Evolutionary conservation across 805 yeast genomes (phyloP).

Genomic region (Ogataea paradorogensis): DNA sequence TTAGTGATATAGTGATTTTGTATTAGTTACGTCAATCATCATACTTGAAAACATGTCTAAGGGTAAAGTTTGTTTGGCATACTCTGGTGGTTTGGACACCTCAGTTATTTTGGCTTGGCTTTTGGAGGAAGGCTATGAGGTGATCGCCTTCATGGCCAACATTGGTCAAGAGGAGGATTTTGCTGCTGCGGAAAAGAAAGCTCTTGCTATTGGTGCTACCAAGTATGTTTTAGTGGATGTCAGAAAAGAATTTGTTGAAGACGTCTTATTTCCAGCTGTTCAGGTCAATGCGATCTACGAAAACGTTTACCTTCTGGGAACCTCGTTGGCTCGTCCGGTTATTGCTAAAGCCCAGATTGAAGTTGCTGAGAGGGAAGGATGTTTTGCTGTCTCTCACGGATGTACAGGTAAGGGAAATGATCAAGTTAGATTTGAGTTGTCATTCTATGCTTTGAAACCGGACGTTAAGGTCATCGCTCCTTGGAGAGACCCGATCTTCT

Average conservation of each 20-base stretch:
- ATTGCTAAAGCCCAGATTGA: conserved; percentile 97
- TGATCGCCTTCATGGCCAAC: conserved; percentile 96
- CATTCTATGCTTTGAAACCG: conserved; percentile 97
- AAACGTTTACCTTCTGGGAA: conserved; percentile 94
- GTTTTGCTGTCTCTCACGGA: conserved; percentile 98
- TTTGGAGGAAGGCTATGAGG: conserved; percentile 96
- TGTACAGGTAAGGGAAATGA: conserved; percentile 99
- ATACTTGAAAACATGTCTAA: conserved; percentile 63
- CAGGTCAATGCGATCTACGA: conserved; percentile 98
- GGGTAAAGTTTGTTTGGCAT: conserved; percentile 98
- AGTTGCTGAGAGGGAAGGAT: conserved; percentile 95
- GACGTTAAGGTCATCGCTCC: conserved; percentile 97
- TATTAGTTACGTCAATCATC: background rate
- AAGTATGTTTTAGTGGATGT: conserved; percentile 93
- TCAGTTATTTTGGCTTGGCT: conserved; percentile 98
- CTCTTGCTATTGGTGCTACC: conserved; percentile 94
- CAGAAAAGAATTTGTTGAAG: conserved; percentile 90
- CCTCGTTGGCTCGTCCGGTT: conserved; percentile 98
- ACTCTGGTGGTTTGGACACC: conserved; percentile 99
- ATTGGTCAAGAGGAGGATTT: conserved; percentile 99
- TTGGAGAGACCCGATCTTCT: conserved; percentile 97
- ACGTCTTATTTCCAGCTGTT: conserved; percentile 92
- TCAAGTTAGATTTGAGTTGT: conserved; percentile 96
- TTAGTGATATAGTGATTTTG: background rate
- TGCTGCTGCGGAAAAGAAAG: conserved; percentile 94